A percentile compares a stretch with the other conserved stretches of the same genome.
Evolutionary conservation across 164 flowering plant species (phyloP).

Genomic region (Stephania yunnanensis): DNA sequence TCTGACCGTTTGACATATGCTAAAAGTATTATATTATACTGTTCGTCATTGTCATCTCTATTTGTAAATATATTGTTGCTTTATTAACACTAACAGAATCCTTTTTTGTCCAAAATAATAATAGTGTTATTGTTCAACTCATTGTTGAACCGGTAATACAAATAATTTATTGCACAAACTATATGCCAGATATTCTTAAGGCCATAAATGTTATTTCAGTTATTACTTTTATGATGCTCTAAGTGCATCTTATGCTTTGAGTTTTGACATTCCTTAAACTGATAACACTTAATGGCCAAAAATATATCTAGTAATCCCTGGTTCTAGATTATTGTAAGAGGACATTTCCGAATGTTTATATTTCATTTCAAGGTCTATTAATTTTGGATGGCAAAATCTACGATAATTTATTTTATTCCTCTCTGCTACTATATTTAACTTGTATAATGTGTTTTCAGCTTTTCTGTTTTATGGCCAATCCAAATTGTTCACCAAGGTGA

Average conservation of each 20-base stretch:
- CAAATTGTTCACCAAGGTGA: constrained; percentile 57
- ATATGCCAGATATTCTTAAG: background rate
- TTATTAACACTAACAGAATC: no score
- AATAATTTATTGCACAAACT: no score
- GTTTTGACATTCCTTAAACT: background rate
- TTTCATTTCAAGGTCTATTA: background rate
- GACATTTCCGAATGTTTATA: background rate
- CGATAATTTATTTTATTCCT: background rate
- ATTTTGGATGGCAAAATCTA: background rate
- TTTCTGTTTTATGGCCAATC: constrained; percentile 82
- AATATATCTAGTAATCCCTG: background rate
- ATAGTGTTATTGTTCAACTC: no score
- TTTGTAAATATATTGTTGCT: no score
- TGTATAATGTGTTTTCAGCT: constrained; percentile 45
- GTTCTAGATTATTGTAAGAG: background rate
- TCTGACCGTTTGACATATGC: no score
- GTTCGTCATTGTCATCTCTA: no score
- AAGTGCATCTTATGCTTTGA: background rate
- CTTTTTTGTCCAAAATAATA: no score
- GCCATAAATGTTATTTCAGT: background rate
- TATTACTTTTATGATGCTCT: background rate
- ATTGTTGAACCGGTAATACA: no score
- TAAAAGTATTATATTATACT: no score
- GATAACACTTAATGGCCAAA: background rate
- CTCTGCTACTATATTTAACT: constrained; percentile 2